Evolutionary conservation across 1,139 yeast species (phyloP).

Genomic region (Candida albicans): DNA sequence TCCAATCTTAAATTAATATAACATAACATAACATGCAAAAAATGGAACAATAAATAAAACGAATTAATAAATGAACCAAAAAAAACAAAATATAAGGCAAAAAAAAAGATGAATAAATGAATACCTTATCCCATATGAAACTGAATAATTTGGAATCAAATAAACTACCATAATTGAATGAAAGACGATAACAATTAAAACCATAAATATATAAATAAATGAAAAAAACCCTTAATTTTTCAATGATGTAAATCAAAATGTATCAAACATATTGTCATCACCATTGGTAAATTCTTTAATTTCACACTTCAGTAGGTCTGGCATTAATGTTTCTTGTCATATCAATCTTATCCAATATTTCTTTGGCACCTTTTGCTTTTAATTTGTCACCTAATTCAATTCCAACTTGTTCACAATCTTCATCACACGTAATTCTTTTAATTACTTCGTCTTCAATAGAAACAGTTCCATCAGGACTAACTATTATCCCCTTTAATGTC

Average conservation of each 20-base stretch:
- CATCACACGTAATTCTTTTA: constrained; percentile 36
- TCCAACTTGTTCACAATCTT: constrained; percentile 76
- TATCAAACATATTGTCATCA: neutral
- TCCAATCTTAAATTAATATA: no score
- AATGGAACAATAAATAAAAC: no score
- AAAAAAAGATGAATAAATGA: no score
- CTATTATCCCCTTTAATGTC: constrained; percentile 69
- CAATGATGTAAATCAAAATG: neutral
- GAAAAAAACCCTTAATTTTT: neutral
- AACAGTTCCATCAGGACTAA: constrained; percentile 78
- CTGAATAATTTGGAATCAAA: no score
- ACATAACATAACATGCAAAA: no score
- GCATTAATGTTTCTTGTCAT: constrained; percentile 18
- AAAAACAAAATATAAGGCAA: no score
- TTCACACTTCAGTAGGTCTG: constrained; percentile 16
- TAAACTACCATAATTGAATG: no score
- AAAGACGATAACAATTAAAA: no score
- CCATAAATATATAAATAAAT: neutral
- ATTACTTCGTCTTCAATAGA: constrained; percentile 56
- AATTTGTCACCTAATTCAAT: constrained; percentile 64
- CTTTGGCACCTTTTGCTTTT: constrained; percentile 76
- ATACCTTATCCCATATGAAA: no score
- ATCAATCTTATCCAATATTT: constrained; percentile 77
- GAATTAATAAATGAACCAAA: no score
- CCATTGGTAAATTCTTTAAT: neutral